Evolutionary conservation across 345 rosid genomes (phyloP).

Genomic region (Eucalyptus pauciflora): DNA sequence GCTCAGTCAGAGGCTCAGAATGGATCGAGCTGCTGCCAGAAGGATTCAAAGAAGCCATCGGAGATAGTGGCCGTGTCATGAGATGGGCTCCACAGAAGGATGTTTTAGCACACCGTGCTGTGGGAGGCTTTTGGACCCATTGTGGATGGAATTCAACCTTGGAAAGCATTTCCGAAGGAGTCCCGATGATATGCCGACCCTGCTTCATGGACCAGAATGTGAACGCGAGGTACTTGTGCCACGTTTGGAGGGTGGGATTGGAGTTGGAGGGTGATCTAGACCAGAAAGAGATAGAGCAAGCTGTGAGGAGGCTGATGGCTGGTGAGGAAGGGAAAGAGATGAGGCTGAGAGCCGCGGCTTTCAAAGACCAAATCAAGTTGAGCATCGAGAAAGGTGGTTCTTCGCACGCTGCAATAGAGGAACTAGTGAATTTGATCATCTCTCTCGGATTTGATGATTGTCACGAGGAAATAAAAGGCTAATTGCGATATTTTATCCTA

Average conservation of each 20-base stretch:
- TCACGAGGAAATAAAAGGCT: neutral
- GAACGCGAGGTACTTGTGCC: neutral
- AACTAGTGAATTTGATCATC: neutral
- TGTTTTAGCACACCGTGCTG: neutral
- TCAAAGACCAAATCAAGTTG: neutral
- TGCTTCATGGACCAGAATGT: neutral
- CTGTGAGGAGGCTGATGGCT: neutral
- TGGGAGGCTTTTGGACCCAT: neutral
- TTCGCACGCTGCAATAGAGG: neutral
- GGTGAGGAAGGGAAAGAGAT: neutral
- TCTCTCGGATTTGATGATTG: neutral
- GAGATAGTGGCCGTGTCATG: neutral
- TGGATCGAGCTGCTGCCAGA: neutral
- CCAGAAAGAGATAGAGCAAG: neutral
- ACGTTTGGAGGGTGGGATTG: neutral
- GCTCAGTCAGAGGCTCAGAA: neutral
- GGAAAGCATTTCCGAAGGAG: neutral
- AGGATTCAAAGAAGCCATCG: neutral
- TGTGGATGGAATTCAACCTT: neutral
- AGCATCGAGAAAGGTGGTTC: neutral
- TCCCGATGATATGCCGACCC: neutral
- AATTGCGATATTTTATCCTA: too few species aligned
- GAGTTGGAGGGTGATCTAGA: neutral
- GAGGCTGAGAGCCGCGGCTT: neutral
- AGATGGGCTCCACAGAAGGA: neutral